phyloP scores from a whole-genome alignment of 2,329 filamentous ascomycete genomes.

The Penicillium sp. region DNA sequence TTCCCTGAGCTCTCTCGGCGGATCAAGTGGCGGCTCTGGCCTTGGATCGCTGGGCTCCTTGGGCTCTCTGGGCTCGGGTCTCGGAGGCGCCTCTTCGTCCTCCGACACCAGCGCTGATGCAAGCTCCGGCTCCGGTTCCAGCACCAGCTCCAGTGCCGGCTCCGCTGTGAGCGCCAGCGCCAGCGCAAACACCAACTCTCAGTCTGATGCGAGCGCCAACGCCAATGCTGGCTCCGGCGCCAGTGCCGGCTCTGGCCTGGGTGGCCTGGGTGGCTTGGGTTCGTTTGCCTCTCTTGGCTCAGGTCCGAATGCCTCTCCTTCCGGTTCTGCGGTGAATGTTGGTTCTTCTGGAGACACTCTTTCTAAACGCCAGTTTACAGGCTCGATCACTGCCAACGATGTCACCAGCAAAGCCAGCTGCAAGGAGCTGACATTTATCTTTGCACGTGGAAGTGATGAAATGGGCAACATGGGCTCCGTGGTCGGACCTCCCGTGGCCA shows the following conservation, averaged over 20 bases:
- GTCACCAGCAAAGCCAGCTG: constrained; percentile 36
- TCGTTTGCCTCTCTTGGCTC: neutral
- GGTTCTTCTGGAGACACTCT: constrained; percentile 1
- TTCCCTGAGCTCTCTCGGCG: constrained; percentile 1
- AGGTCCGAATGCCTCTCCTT: neutral
- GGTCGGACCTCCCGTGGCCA: constrained; percentile 34
- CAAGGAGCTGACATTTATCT: constrained; percentile 40
- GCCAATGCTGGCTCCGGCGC: too few relatives aligned
- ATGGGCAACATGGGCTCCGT: constrained; percentile 40
- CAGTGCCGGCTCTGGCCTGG: too few relatives aligned
- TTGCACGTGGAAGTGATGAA: constrained; percentile 40
- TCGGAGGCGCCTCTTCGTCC: neutral
- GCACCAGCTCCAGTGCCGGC: too few relatives aligned
- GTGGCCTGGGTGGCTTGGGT: too few relatives aligned
- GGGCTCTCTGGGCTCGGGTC: neutral
- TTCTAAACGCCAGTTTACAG: constrained; percentile 13
- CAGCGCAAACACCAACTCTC: too few relatives aligned
- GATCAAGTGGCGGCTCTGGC: constrained; percentile 1
- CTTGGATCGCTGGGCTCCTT: neutral
- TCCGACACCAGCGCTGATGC: neutral
- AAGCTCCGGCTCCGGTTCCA: neutral
- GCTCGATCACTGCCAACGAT: constrained; percentile 34
- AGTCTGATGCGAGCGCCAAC: too few relatives aligned
- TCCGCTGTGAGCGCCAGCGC: too few relatives aligned
- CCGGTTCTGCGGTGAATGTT: neutral